Base-by-base conservation (phyloP, 139 green algal species). In the Chlamydomonas sphaeroides region DNA sequence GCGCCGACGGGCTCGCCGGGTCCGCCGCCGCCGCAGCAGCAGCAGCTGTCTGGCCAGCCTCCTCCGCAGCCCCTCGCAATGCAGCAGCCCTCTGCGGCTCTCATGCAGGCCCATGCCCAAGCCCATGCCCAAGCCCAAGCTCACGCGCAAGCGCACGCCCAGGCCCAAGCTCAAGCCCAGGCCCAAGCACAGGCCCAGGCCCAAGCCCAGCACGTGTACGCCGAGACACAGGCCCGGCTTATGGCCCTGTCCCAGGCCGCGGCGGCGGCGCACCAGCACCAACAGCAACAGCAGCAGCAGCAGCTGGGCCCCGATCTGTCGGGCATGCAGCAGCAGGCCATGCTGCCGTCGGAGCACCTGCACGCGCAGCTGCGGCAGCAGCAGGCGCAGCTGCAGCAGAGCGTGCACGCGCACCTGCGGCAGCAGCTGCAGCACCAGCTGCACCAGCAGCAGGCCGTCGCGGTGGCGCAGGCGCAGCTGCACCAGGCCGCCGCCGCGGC, bases 341-440 rank as follows among this genome's bases (percentile, higher is more conserved):
- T 67, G 17, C 56, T 80, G 26, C 72, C 38, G 10, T 51, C 72
- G 0, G 72, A 80, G 48, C 76, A 83, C 76, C 63, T 78, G n/a
- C 67, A 68, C 48, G 51, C 49, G 21, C 67, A 57, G 30, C 42
- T 42, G 17, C 42, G 78, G 26, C 42, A 59, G 68, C 68, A 62
- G n/a, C 8, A 72, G 11, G 48, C 38, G 6, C 17, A 35, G 70
- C 51, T 49, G 70, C 71, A 68, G 59, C 80, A 74, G 39, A 32
- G 26, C 3, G 25, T 17, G 57, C 53, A 48, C 38, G 15, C 32
- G 41, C 53, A n/a, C 57, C 79, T 48, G 38, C 79, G 70, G 28
- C 73, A 70, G 73, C 73, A 70, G 73, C 51, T 45, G 33, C 35
- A n/a, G 28, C 57, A 62, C 30, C 57, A 30, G 56, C 72, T 36